These are phyloP conservation scores for Fusarium pilosicola DNA, from an alignment of 2,329 filamentous ascomycete genomes.

Conservation along the genomic window DNA sequence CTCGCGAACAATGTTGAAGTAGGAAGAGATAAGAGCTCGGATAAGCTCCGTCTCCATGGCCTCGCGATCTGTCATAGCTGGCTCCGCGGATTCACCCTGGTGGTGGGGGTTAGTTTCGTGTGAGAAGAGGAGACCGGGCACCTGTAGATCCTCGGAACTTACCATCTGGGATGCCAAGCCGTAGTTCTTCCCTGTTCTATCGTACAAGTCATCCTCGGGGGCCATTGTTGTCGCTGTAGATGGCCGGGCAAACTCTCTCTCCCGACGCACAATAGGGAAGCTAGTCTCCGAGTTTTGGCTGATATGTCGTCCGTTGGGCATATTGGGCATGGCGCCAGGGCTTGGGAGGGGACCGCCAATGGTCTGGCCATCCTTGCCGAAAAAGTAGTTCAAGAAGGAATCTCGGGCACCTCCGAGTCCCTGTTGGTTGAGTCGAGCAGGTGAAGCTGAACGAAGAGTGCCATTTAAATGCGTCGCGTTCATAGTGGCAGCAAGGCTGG, in stretches of 20 bases:
- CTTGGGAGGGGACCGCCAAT: constrained; percentile 51
- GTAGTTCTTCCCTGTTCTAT: constrained; percentile 52
- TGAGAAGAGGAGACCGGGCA: constrained; percentile 16
- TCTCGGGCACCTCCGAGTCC: constrained; percentile 75
- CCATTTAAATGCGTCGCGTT: constrained; percentile 61
- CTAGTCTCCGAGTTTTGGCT: constrained; percentile 83
- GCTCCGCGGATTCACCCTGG: constrained; percentile 73
- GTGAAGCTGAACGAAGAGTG: constrained; percentile 47
- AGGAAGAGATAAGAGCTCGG: constrained; percentile 93
- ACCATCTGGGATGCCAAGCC: constrained; percentile 66
- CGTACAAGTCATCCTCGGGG: constrained; percentile 54
- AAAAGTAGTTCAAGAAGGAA: constrained; percentile 98
- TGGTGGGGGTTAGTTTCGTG: constrained; percentile 36
- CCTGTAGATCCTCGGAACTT: constrained; percentile 51
- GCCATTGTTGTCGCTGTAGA: constrained; percentile 50
- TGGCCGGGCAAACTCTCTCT: constrained; percentile 66
- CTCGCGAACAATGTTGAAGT: constrained; percentile 99
- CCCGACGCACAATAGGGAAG: constrained; percentile 83
- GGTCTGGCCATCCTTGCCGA: constrained; percentile 85
- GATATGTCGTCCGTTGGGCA: constrained; percentile 68
- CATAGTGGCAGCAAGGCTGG: constrained; percentile 70
- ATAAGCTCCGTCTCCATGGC: constrained; percentile 98
- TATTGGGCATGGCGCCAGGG: constrained; percentile 38
- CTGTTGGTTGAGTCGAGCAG: constrained; percentile 64
- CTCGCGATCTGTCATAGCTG: constrained; percentile 92